Base-by-base conservation (phyloP, 2,329 filamentous ascomycete genomes). In the Trichoderma brevicompactum region DNA sequence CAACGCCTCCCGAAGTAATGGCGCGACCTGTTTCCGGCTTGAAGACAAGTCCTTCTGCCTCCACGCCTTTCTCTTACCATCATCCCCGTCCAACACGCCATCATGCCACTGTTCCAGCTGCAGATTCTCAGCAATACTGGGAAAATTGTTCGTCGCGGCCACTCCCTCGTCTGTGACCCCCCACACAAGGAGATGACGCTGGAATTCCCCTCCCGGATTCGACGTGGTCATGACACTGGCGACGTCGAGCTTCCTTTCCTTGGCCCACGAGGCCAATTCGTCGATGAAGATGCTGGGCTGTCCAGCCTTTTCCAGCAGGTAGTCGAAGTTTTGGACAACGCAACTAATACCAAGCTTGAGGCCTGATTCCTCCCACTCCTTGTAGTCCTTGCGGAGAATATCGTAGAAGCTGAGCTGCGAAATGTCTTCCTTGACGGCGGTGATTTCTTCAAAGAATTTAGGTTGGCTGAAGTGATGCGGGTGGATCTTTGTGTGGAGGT, bases 351-450 rank as follows among this genome's bases (percentile, higher is more conserved):
- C 91, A 5, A 94, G 81, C 17, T 78, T 81, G 43, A 87, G 73
- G 0, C 76, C 78, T 10, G 79, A 79, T 64, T 87, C 85, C 10
- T 78, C 79, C 91, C 91, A 95, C 73, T 91, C 83, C 79, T 96
- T 96, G 78, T 94, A 96, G 77, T 96, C 92, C 75, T 94, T 94
- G 68, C 90, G 83, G 60, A 94, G 77, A 44, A 94, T 83, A 70
- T 94, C 91, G 23, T 83, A 79, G 69, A 92, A 76, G 43, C 78
- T 79, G 52, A 95, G 77, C 0, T 73, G 70, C 2, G 83, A 85
- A 59, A 95, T 82, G 69, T 92, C 85, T 68, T 87, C 84, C 76
- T 94, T 94, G 5, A 91, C 88, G 5, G 76, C 76, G 1, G 82
- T 80, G 32, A 94, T 82, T 64, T 85, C 79, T 5, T 82, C 74